A percentile compares a stretch with the other conserved stretches of the same genome.
These are phyloP conservation scores for Starmerella vaccinii DNA, from an alignment of 805 yeast genomes.

Conservation along the genomic window DNA sequence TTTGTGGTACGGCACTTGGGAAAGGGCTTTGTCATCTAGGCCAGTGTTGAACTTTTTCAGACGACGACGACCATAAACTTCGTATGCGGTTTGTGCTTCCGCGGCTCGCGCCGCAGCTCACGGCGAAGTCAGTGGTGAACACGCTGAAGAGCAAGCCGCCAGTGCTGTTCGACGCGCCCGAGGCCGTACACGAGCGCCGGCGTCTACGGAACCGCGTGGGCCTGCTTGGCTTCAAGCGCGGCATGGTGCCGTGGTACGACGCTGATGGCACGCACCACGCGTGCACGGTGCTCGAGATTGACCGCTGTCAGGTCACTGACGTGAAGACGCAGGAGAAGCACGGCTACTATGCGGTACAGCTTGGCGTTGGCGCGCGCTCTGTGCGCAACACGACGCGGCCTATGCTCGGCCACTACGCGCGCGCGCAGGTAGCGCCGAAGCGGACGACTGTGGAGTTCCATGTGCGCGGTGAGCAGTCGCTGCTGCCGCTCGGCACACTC, in stretches of 20 bases:
- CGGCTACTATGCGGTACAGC: slow-evolving; percentile 77
- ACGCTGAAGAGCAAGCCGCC: slow-evolving; percentile 37
- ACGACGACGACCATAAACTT: neutral
- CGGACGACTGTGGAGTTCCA: slow-evolving; percentile 64
- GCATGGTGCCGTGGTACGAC: slow-evolving; percentile 74
- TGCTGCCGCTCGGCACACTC: slow-evolving; percentile 67
- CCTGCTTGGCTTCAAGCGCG: slow-evolving; percentile 68
- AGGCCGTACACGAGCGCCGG: slow-evolving; percentile 58
- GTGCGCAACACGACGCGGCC: slow-evolving; percentile 53
- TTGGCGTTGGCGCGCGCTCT: slow-evolving; percentile 69
- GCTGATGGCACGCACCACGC: slow-evolving; percentile 60
- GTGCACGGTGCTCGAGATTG: slow-evolving; percentile 79
- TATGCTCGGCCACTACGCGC: slow-evolving; percentile 63
- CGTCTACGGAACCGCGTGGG: slow-evolving; percentile 74
- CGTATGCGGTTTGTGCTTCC: slow-evolving; percentile 15
- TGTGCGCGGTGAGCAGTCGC: slow-evolving; percentile 53
- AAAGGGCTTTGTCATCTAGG: neutral
- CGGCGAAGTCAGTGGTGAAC: slow-evolving; percentile 28
- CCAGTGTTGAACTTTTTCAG: neutral
- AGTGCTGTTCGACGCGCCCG: slow-evolving; percentile 54
- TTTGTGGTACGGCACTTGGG: neutral
- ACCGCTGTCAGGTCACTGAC: slow-evolving; percentile 75
- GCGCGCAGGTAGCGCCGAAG: slow-evolving; percentile 80
- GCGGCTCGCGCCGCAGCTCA: slow-evolving; percentile 28
- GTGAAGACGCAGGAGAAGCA: slow-evolving; percentile 59